A percentile compares a stretch with the other conserved stretches of the same genome.
phyloP scores from a whole-genome alignment of 345 rosid genomes.

The Syzygium grande region DNA sequence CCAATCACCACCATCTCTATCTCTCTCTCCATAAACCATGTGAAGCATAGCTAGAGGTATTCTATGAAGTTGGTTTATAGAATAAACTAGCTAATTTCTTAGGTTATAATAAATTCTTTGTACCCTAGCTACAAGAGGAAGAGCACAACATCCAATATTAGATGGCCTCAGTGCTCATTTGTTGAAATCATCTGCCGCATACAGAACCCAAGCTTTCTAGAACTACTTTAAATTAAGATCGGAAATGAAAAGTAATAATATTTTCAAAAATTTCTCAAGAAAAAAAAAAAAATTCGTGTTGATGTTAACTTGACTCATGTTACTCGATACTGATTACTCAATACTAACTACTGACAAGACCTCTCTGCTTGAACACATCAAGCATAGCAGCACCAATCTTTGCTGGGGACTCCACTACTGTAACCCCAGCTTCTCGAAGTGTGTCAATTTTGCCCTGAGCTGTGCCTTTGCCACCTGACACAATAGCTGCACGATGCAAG shows the following conservation, averaged over 20 bases:
- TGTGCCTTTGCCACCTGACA: conserved; percentile 93
- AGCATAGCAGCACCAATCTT: conserved; percentile 78
- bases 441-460: conserved; percentile 91
- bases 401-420: conserved; percentile 92
- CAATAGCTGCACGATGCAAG: conserved; percentile 51
- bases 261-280: neutral
- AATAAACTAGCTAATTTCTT: too few species aligned
- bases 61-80: too few species aligned
- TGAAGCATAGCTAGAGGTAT: too few species aligned
- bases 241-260: neutral
- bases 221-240: neutral
- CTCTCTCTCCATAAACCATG: too few species aligned
- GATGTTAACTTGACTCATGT: neutral
- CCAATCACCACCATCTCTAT: too few species aligned
- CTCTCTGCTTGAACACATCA: conserved; percentile 70
- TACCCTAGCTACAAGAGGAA: too few species aligned
- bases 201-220: neutral
- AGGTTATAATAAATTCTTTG: too few species aligned
- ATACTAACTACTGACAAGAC: conserved; percentile 23
- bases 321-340: neutral
- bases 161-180: too few species aligned
- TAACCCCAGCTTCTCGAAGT: conserved; percentile 79
- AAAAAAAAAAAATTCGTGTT: neutral
- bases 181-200: neutral
- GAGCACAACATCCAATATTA: too few species aligned